Conservation (phyloP, 495 filamentous ascomycete genomes). For the Penicillium riverlandense region DNA sequence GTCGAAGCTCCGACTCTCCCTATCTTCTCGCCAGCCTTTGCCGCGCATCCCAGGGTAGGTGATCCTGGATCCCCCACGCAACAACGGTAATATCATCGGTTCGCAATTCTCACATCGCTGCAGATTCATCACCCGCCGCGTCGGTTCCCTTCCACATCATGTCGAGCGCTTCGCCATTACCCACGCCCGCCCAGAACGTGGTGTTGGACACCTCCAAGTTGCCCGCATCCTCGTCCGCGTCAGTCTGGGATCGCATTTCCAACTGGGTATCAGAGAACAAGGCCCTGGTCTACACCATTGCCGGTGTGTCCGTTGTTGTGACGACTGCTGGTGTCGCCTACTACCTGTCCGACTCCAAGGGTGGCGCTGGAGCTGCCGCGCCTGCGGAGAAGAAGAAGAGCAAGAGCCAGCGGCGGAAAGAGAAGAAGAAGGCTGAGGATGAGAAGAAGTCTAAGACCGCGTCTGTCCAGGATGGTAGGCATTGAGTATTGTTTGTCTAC, state of each 20-base stretch:
- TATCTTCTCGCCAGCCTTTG: conserved; percentile 8
- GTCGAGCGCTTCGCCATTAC: conserved; percentile 34
- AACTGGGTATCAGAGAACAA: conserved; percentile 95
- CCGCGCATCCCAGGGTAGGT: no score
- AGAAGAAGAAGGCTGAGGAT: conserved; percentile 64
- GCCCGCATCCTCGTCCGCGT: conserved; percentile 48
- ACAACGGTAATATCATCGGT: no score
- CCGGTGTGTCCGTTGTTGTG: conserved; percentile 85
- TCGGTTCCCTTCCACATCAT: conserved; percentile 26
- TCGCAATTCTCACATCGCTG: no score
- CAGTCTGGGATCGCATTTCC: conserved; percentile 81
- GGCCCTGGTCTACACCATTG: conserved; percentile 89
- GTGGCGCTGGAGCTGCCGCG: conserved; percentile 15
- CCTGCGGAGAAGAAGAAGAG: conserved; percentile 43
- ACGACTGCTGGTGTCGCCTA: conserved; percentile 87
- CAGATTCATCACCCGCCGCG: conserved; percentile 7
- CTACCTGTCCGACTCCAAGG: conserved; percentile 55
- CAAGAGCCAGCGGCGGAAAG: conserved; percentile 55
- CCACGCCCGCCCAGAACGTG: conserved; percentile 32
- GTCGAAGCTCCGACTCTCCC: conserved; percentile 27
- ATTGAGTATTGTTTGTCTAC: background rate
- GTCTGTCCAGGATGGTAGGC: conserved; percentile 38
- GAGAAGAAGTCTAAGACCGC: conserved; percentile 51
- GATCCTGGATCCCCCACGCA: no score
- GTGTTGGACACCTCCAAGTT: conserved; percentile 45